These are phyloP conservation scores for Phaeophleospora eucalypticola DNA, from an alignment of 2,329 filamentous ascomycete species.

Conservation along the genomic window DNA sequence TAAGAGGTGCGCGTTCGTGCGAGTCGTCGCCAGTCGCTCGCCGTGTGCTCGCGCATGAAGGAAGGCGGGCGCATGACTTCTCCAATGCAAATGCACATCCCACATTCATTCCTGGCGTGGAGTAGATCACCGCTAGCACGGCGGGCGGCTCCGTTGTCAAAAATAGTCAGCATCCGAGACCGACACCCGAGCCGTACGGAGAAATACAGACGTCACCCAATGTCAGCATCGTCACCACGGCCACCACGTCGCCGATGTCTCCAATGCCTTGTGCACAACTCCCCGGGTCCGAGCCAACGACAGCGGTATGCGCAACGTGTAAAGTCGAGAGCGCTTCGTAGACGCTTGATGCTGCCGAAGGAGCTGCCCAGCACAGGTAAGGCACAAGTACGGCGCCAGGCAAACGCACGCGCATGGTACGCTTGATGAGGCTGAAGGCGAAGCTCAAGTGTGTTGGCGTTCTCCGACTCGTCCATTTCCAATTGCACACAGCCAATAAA, in stretches of 20 bases:
- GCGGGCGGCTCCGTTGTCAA: not conserved
- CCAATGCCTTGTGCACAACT: not conserved
- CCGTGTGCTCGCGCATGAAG: too few species aligned
- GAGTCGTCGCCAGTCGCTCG: too few species aligned
- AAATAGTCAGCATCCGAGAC: not conserved
- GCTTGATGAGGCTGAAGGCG: not conserved
- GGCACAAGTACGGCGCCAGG: not conserved
- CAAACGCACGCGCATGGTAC: not conserved
- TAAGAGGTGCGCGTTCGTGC: not conserved
- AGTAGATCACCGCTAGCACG: not conserved
- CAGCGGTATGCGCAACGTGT: not conserved
- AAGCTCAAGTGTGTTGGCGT: not conserved
- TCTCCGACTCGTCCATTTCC: not conserved
- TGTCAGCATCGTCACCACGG: not conserved
- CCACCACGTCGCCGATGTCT: too few species aligned
- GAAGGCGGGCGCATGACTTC: not conserved
- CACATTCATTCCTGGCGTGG: not conserved
- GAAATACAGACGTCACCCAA: not conserved
- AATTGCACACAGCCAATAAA: not conserved
- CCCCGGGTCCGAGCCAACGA: not conserved
- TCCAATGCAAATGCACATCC: not conserved
- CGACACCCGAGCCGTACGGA: not conserved
- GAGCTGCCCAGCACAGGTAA: too few species aligned
- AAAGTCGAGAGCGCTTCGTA: too few species aligned
- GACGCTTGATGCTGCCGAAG: too few species aligned